Conservation (phyloP, 2,329 filamentous ascomycete species). For the Cryphonectria parasitica region DNA sequence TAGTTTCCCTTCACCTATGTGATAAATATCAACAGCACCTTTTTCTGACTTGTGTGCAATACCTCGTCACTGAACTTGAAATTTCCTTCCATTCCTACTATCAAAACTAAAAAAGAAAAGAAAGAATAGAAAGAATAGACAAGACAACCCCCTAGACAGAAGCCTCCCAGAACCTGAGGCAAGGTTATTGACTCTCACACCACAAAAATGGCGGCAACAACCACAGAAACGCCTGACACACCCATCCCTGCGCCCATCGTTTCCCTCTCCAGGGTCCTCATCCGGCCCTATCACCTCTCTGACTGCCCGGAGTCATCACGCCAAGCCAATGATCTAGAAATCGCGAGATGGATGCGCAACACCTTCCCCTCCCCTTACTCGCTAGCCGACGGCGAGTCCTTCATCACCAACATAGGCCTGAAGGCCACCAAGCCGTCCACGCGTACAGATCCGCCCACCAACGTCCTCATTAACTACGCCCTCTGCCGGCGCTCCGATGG, state of each 20-base stretch:
- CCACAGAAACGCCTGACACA: slow-evolving; percentile 10
- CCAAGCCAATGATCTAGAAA: slow-evolving; percentile 44
- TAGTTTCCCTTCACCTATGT: background rate
- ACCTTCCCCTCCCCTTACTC: slow-evolving; percentile 53
- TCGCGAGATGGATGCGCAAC: slow-evolving; percentile 47
- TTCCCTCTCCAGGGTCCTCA: slow-evolving; percentile 38
- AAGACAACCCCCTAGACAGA: background rate
- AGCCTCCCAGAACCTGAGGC: background rate
- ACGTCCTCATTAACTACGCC: slow-evolving; percentile 39
- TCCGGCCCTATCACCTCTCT: slow-evolving; percentile 45
- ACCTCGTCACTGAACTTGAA: background rate
- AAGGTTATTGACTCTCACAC: background rate
- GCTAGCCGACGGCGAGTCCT: slow-evolving; percentile 43
- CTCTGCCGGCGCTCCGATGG: slow-evolving; percentile 39
- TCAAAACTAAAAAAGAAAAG: background rate
- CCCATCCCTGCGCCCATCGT: slow-evolving; percentile 34
- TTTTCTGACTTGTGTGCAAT: background rate
- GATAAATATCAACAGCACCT: background rate
- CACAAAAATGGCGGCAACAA: slow-evolving; percentile 19
- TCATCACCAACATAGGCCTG: slow-evolving; percentile 37
- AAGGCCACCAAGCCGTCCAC: slow-evolving; percentile 18
- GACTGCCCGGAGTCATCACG: slow-evolving; percentile 44
- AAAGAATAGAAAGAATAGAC: background rate
- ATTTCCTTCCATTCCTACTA: background rate
- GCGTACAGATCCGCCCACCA: slow-evolving; percentile 37